phyloP scores from a whole-genome alignment of 306 rosid genomes.

The Inga laurina region DNA sequence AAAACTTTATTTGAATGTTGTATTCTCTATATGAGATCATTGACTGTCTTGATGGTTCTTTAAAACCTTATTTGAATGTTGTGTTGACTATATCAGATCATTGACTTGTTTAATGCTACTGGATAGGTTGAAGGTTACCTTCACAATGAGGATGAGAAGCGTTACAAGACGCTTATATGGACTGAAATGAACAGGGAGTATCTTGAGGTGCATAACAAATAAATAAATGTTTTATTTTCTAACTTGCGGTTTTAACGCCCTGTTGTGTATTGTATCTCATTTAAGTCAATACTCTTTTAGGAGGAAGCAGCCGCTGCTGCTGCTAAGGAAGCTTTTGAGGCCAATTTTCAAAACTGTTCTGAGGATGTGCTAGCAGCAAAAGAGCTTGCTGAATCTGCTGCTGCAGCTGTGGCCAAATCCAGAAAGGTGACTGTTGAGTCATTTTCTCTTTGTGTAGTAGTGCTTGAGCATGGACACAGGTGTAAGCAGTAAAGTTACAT shows the following conservation, averaged over 20 bases:
- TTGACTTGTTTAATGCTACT: conserved; percentile 4
- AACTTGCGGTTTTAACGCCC: not conserved
- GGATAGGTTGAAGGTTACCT: conserved; percentile 64
- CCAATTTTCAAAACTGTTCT: conserved; percentile 43
- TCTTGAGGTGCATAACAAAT: conserved; percentile 59
- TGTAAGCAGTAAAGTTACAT: not conserved
- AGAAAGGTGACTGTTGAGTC: conserved; percentile 44
- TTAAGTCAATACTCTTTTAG: not conserved
- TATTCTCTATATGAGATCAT: not conserved
- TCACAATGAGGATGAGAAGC: conserved; percentile 63
- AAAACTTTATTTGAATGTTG: not conserved
- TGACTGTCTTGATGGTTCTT: not conserved
- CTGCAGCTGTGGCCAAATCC: conserved; percentile 53
- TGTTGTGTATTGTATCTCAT: not conserved
- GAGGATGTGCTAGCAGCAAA: conserved; percentile 48
- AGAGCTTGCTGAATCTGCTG: conserved; percentile 45
- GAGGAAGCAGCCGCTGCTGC: conserved; percentile 50
- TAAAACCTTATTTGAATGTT: too few relatives aligned
- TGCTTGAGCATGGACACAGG: not conserved
- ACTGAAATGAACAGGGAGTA: conserved; percentile 69
- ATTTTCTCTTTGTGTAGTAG: not conserved
- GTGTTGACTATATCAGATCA: too few relatives aligned
- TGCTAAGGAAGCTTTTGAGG: conserved; percentile 48
- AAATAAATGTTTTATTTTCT: not conserved
- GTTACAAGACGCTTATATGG: conserved; percentile 59